Base-by-base conservation (phyloP, 179 eudicot species). In the Silene vulgaris region DNA sequence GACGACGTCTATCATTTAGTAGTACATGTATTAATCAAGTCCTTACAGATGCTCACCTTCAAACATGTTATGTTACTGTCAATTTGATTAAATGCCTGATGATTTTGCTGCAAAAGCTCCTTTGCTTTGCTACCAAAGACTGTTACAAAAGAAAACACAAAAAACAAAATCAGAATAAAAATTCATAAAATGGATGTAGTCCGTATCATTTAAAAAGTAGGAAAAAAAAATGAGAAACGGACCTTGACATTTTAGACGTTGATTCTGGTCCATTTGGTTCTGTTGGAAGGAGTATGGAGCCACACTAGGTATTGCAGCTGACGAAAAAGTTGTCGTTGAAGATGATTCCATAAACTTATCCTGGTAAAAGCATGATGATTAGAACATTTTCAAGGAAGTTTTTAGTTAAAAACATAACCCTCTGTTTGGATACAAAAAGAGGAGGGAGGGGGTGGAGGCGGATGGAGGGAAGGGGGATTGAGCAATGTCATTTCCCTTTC, bases 311-410 rank as follows among this genome's bases (percentile, higher is more conserved):
- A 87, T 78, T 79, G 88, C 75, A 73, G 79, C 57, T 17, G 87
- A 86, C 29, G 85, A 79, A 35, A 83, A 71, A 80, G 70, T 85
- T 60, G 72, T 74, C 79, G 83, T 88, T 29, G 85, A 83, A 74
- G 86, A 80, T 62, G 90, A 80, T 45, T 90, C 97, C 79, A 61
- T 78, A 69, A 81, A 69, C 83, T 92, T 92, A 60, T 90, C 97
- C 97, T 92, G 91, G 69, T 80, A 78, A 86, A 77, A 56, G 26
- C 16, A 78, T 21, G 28, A 80, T 21, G 17, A 67, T 80, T 78
- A 76, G 78, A 57, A 63, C 28, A 68, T 5, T 52, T 68, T 52
- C 63, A n/a, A 48, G 26, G 40, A 70, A 59, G 50, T 43, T 60
- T 40, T 45, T 45, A 69, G 17, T 21, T 32, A 32, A 32, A 32